Conservation (phyloP, 306 rosid species). For the Alnus glutinosa region DNA sequence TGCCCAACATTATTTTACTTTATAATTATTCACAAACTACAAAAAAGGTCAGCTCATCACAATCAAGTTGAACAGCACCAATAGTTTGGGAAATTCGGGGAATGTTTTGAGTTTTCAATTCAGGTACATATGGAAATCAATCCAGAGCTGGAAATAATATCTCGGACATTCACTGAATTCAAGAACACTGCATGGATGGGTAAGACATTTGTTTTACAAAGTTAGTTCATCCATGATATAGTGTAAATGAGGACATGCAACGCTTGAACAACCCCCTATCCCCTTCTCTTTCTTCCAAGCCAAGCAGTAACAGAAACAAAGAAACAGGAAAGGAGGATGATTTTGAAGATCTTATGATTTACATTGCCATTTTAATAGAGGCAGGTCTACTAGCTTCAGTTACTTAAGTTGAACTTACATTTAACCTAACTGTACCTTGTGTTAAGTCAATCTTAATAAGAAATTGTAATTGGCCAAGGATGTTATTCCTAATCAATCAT, state of each 20-base stretch:
- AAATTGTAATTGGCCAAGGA: too few relatives aligned
- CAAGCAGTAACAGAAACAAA: neutral
- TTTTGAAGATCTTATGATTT: neutral
- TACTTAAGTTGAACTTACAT: too few relatives aligned
- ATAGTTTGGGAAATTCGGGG: neutral
- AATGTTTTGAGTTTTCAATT: neutral
- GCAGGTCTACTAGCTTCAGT: neutral
- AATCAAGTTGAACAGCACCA: neutral
- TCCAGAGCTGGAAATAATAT: neutral
- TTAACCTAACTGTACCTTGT: too few relatives aligned
- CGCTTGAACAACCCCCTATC: neutral
- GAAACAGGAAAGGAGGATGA: neutral
- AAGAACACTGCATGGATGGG: neutral
- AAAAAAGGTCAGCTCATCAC: neutral
- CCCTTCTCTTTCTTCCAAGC: neutral
- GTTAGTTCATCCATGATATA: neutral
- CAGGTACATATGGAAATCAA: neutral
- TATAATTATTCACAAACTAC: neutral
- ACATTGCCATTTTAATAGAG: neutral
- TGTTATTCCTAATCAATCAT: too few relatives aligned
- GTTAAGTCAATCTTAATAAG: too few relatives aligned
- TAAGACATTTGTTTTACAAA: neutral
- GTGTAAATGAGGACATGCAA: neutral
- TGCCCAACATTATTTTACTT: neutral
- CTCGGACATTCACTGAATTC: neutral